phyloP scores from a whole-genome alignment of 768 basidiomycete species.

The Psilocybe azurescens region DNA sequence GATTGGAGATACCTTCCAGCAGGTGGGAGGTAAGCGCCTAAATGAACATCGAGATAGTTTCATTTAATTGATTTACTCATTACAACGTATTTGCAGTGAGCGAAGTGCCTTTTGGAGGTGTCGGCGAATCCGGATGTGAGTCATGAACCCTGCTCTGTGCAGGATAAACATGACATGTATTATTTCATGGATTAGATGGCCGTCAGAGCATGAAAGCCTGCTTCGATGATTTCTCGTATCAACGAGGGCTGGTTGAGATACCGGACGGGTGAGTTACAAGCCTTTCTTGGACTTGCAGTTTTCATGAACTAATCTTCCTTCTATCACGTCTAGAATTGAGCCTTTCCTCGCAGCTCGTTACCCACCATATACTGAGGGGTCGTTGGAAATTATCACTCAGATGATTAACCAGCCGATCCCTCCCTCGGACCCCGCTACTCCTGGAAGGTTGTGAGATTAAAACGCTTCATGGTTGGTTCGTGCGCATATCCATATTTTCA shows the following conservation, averaged over 20 bases:
- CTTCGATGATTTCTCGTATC: conserved; percentile 60
- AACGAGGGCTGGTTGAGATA: conserved; percentile 51
- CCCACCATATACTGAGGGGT: conserved; percentile 49
- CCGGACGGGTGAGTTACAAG: conserved; percentile 50
- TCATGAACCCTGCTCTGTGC: too few relatives aligned
- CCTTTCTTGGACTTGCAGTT: neutral
- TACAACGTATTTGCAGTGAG: conserved; percentile 22
- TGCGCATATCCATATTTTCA: too few relatives aligned
- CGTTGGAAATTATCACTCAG: neutral
- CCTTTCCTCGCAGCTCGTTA: conserved; percentile 45
- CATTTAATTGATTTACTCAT: neutral
- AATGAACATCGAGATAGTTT: neutral
- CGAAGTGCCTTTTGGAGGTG: conserved; percentile 37
- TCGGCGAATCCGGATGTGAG: conserved; percentile 69
- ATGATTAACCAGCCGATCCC: too few relatives aligned
- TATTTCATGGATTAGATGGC: conserved; percentile 47
- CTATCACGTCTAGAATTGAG: conserved; percentile 40
- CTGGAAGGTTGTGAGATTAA: too few relatives aligned
- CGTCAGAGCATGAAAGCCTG: conserved; percentile 55
- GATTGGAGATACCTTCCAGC: conserved; percentile 67
- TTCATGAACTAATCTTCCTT: too few relatives aligned
- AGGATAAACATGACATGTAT: neutral
- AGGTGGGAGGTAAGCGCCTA: conserved; percentile 47
- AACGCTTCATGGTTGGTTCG: too few relatives aligned
- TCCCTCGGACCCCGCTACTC: too few relatives aligned